Percentiles rank a stretch among this genome's conserved stretches.
These are phyloP conservation scores for Fusarium kyushuense DNA, from an alignment of 2,329 filamentous ascomycete species.

Conservation along the genomic window DNA sequence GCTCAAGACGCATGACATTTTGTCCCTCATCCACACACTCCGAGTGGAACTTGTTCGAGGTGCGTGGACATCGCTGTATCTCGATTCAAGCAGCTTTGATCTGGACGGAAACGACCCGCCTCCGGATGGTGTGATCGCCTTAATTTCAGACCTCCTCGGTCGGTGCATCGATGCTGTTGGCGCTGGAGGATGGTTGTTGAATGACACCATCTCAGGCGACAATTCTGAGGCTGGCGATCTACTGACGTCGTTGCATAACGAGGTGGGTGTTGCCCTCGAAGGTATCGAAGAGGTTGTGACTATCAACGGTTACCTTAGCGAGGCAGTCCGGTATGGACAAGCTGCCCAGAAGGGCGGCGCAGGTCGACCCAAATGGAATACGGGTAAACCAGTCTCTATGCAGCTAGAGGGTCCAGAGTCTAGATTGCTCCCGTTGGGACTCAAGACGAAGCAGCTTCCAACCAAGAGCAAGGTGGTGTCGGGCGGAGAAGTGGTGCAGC, in stretches of 20 bases:
- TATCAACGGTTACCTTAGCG: slow-evolving; percentile 72
- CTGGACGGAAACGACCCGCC: slow-evolving; percentile 58
- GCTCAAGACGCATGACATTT: slow-evolving; percentile 74
- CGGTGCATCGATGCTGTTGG: slow-evolving; percentile 82
- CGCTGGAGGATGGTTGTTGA: slow-evolving; percentile 78
- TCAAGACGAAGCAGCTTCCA: slow-evolving; percentile 69
- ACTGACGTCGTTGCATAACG: slow-evolving; percentile 72
- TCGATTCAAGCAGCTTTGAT: slow-evolving; percentile 67
- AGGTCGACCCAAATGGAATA: slow-evolving; percentile 48
- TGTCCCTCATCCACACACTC: slow-evolving; percentile 78
- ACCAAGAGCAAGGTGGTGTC: slow-evolving; percentile 70
- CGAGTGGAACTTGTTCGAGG: slow-evolving; percentile 79
- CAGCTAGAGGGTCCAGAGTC: slow-evolving; percentile 59
- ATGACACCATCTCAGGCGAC: slow-evolving; percentile 66
- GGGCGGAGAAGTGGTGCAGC: slow-evolving; percentile 76
- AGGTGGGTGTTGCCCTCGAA: slow-evolving; percentile 78
- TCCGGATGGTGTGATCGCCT: slow-evolving; percentile 75
- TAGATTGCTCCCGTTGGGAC: slow-evolving; percentile 76
- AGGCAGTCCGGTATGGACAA: slow-evolving; percentile 72
- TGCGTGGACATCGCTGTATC: slow-evolving; percentile 79
- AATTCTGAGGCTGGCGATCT: slow-evolving; percentile 71
- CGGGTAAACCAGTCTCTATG: slow-evolving; percentile 59
- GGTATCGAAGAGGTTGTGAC: slow-evolving; percentile 77
- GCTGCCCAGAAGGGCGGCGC: slow-evolving; percentile 52
- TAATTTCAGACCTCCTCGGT: slow-evolving; percentile 78